Evolutionary conservation across 2,329 filamentous ascomycete species (phyloP).

Genomic region (Colletotrichum falcatum): DNA sequence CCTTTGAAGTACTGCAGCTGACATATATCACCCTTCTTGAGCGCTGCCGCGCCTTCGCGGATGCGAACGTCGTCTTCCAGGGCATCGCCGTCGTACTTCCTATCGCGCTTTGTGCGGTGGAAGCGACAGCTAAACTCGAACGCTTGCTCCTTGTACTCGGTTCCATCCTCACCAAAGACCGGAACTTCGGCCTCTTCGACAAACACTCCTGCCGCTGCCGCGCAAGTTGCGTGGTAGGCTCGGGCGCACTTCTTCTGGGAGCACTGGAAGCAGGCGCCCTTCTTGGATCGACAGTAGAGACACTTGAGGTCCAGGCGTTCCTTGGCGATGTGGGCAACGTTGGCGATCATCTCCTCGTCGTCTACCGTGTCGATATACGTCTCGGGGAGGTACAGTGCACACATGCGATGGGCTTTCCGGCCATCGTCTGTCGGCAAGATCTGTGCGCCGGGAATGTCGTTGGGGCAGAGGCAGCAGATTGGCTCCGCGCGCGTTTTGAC

Average conservation of each 20-base stretch:
- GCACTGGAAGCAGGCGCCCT: slow-evolving; percentile 97
- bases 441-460: slow-evolving; percentile 84
- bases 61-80: slow-evolving; percentile 79
- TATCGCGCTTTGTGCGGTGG: slow-evolving; percentile 88
- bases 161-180: slow-evolving; percentile 89
- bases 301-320: slow-evolving; percentile 93
- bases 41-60: slow-evolving; percentile 72
- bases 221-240: slow-evolving; percentile 95
- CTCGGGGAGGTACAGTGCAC: slow-evolving; percentile 91
- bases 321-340: slow-evolving; percentile 85
- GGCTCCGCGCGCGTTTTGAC: slow-evolving; percentile 78
- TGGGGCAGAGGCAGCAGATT: slow-evolving; percentile 92
- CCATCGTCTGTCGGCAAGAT: slow-evolving; percentile 91
- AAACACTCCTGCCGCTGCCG: slow-evolving; percentile 90
- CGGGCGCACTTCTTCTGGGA: slow-evolving; percentile 93
- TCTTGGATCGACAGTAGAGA: slow-evolving; percentile 92
- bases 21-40: slow-evolving; percentile 81
- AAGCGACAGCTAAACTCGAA: slow-evolving; percentile 96
- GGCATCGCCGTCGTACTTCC: slow-evolving; percentile 75
- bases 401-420: slow-evolving; percentile 86
- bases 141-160: slow-evolving; percentile 90
- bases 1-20: slow-evolving; percentile 87
- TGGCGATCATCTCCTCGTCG: slow-evolving; percentile 79
- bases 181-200: slow-evolving; percentile 89
- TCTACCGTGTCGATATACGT: slow-evolving; percentile 83